Base-by-base conservation (phyloP, 192 early-diverging fungal species). In the Rhizoclosmatium sp. region DNA sequence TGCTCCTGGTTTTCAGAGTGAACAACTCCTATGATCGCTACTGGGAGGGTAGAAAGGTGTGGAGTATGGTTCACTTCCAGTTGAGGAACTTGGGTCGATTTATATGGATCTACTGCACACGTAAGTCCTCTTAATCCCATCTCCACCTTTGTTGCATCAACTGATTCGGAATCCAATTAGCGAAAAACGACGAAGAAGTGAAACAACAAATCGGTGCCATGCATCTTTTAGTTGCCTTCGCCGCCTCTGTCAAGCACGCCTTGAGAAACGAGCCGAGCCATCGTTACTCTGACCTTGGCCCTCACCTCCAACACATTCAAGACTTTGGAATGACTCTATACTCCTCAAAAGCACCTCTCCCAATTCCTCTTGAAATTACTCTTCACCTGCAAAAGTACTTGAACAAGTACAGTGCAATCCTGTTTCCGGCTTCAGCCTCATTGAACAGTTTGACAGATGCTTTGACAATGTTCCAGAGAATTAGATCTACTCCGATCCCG, bases 401-500 rank as follows among this genome's bases (percentile, higher is more conserved):
- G 16, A 56, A 62, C 64, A 23, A 59, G 1, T 62, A 59, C 40
- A 14, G 62, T 16, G 12, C 47, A 40, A 66, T 66, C 19, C 41
- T 19, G 31, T 54, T 54, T 40, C 62, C 75, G 10, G 42, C 62
- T 16, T 23, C 40, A 5, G 14, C 49, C 41, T 31, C 64, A 9
- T 10, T 76, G 2, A 77, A 76, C 12, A 45, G 70, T 47, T 62
- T 86, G 59, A 60, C 81, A 56, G 85, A 84, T 64, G 70, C 65
- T 45, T 48, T 84, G 42, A 69, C 91, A 48, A 79, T 82, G 5
- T 95, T 94, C 75, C 95, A 97, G 85, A 91, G 97, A 54, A 95
- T 98, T 78, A 76, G 92, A 14, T 87, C 88, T 47, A 94, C 93
- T 14, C 97, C 97, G 2, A 95, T 97, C 74, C 97, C 96, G 16